Base-by-base conservation (phyloP, 768 basidiomycete genomes). In the Neoboletus magnificus region DNA sequence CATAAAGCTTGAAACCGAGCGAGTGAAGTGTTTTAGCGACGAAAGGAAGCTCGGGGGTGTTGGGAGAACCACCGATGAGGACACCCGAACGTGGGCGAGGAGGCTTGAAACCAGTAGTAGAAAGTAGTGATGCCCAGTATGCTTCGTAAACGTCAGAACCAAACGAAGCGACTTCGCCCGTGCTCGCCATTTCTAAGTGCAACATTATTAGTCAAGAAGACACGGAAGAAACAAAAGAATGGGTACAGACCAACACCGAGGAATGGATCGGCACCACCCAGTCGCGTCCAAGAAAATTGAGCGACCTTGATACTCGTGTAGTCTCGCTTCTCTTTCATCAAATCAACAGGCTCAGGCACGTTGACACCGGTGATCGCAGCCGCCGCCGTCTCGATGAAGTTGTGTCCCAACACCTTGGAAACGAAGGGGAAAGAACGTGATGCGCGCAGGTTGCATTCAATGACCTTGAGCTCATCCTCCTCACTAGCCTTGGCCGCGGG, bases 351-450 rank as follows among this genome's bases (percentile, higher is more conserved):
- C 59, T 86, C 88, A 2, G 97, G 97, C 0, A 98, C 92, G 60
- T 93, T 79, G 56, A 89, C 80, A 52, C 84, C 87, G 20, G 89
- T 82, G 61, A 96, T 96, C 20, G 94, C 94, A 25, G 85, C 81
- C 16, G 93, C 89, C 15, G 96, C 96, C 39, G 87, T 86, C 59
- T 98, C 91, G 62, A 99, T 93, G 73, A 98, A 98, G 79, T 99
- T 98, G 73, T 89, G 87, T 43, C 93, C 96, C 59, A 98, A 81
- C 18, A 98, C 96, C 77, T 98, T 98, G 56, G 93, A 97, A 3
- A 99, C 97, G 76, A 99, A 99, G 59, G 96, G 95, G 89, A 98
- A 98, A 30, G 93, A 96, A 22, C 97, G 87, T 25, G 96, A 98
- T 16, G 97, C 97, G 55, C 97, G 91, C 33, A 98, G 78, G 73